phyloP scores from a whole-genome alignment of 148 eudicot species.

The Gaultheria prostrata region DNA sequence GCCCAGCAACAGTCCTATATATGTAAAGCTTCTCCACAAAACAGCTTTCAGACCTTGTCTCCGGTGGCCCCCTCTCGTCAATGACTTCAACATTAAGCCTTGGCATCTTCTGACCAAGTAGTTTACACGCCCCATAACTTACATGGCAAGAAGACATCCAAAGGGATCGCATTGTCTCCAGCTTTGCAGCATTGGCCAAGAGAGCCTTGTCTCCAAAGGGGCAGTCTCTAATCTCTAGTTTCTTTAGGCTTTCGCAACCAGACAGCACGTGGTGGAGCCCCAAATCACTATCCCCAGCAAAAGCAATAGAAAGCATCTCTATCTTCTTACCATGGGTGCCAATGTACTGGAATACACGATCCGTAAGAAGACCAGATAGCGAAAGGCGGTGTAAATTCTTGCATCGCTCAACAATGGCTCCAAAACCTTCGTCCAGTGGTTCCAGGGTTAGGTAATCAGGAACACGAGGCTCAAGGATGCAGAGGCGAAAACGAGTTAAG shows the following conservation, averaged over 20 bases:
- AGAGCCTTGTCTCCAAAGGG: conserved; percentile 86
- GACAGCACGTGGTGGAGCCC: conserved; percentile 78
- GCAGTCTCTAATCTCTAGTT: conserved; percentile 87
- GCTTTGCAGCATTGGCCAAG: conserved; percentile 68
- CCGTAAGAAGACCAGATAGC: conserved; percentile 81
- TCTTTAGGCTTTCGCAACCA: conserved; percentile 77
- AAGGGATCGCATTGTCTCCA: conserved; percentile 99
- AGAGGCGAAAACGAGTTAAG: conserved; percentile 67
- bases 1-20: conserved; percentile 76
- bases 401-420: conserved; percentile 83
- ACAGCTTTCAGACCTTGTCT: conserved; percentile 43
- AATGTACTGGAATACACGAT: conserved; percentile 66
- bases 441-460: conserved; percentile 76
- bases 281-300: conserved; percentile 79
- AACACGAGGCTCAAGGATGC: conserved; percentile 72
- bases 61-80: conserved; percentile 61
- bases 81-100: conserved; percentile 87
- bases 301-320: conserved; percentile 89
- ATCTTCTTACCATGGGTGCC: conserved; percentile 80
- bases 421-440: conserved; percentile 82
- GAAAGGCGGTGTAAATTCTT: conserved; percentile 73
- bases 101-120: conserved; percentile 76
- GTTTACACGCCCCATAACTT: conserved; percentile 74
- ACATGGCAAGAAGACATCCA: conserved; percentile 97
- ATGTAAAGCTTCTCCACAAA: conserved; percentile 74